Base-by-base conservation (phyloP, 129 eudicot genomes). In the Tagetes erecta region DNA sequence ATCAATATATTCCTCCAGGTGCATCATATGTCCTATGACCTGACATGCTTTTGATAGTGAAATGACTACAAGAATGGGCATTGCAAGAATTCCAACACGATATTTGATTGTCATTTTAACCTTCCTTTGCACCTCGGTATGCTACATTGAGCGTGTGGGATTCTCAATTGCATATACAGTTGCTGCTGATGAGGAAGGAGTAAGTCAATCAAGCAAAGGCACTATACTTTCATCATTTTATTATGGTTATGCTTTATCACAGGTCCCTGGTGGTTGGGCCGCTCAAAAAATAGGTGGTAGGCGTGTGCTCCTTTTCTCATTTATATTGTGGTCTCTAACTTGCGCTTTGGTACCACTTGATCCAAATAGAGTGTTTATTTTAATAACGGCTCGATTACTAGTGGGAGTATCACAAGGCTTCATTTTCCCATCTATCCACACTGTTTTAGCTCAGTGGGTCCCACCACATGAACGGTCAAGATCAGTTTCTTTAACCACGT, bases 381-480 rank as follows among this genome's bases (percentile, higher is more conserved):
- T 94, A 81, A 88, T 94, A 42, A 33, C 86, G 40, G 97, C 98
- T 52, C 95, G 96, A 14, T 85, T 94, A 73, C 89, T 90, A 2
- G 98, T 94, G 9, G 98, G 97, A 11, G 91, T 94, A 70, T 87
- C 98, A 27, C 97, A 94, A 78, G 98, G 98, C 34, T 90, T 94
- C 77, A 90, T 94, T 44, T 94, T 94, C 37, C 97, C 97, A 27
- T 90, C 98, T 38, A 94, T 94, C 35, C 98, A 94, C 83, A 94
- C 98, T 3, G 96, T 94, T 63, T 74, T 94, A 53, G 98, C 97
- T 27, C 98, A 94, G 74, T 94, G 98, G 97, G 98, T 94, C 20
- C 98, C 98, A 2, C 97, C 96, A 11, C 97, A 94, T 64, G 98
- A 94, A 75, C 67, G 98, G 62, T 94, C 98, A n/a, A 86, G 98